These are phyloP conservation scores for Cupressus sempervirens DNA, from an alignment of 75 land plant species.

Conservation along the genomic window DNA sequence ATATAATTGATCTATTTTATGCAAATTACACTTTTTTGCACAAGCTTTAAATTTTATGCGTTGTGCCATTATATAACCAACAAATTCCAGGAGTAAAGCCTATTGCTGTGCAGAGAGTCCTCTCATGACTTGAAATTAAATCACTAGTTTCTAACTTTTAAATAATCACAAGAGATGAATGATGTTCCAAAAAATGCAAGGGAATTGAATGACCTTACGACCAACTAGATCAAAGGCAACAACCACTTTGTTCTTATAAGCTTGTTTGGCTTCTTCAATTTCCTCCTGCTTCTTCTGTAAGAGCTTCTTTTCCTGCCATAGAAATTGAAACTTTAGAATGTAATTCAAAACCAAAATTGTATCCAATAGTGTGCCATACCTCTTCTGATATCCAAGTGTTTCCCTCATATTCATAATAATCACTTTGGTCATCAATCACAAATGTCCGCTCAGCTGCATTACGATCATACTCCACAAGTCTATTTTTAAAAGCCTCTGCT, in stretches of 20 bases:
- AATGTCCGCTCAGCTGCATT: conserved; percentile 79
- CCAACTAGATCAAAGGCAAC: conserved; percentile 87
- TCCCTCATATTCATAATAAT: conserved; percentile 84
- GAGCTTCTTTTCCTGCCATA: conserved; percentile 71
- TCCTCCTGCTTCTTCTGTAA: conserved; percentile 66
- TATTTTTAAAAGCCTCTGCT: conserved; percentile 84
- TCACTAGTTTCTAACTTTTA: not conserved
- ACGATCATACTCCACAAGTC: conserved; percentile 89
- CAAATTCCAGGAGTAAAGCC: not conserved
- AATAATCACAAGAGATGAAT: not conserved
- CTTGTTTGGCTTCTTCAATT: conserved; percentile 57
- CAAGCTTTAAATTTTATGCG: not conserved
- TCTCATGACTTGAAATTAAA: not conserved
- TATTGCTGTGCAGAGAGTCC: not conserved
- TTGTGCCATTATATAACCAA: not conserved
- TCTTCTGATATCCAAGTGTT: conserved; percentile 80
- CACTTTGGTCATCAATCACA: conserved; percentile 97
- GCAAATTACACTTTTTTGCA: not conserved
- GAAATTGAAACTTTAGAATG: not conserved
- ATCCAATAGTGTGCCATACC: conserved; percentile 29
- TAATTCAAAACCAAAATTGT: not conserved
- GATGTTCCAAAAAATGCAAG: not conserved
- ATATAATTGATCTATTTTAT: not conserved
- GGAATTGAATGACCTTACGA: conserved; percentile 61
- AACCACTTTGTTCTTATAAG: conserved; percentile 60